Evolutionary conservation across 2,329 filamentous ascomycete species (phyloP).

Genomic region (Hymenoscyphus fructigenus): DNA sequence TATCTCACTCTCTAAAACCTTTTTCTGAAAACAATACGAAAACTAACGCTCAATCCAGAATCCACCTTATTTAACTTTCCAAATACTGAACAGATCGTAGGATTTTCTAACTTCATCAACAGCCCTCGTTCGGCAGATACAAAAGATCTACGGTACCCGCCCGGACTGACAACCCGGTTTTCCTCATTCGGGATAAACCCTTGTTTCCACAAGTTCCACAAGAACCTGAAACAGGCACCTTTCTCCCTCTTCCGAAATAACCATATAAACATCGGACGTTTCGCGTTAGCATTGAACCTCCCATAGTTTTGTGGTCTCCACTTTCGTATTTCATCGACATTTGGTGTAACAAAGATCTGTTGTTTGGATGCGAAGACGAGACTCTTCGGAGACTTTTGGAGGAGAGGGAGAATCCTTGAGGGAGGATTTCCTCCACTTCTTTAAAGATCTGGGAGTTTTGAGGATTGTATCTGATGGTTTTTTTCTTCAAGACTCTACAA

Average conservation of each 20-base stretch:
- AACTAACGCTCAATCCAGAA: not conserved
- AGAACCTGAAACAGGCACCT: not conserved
- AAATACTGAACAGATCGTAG: not conserved
- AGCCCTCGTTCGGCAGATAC: not conserved
- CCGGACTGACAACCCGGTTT: not conserved
- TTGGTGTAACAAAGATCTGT: not conserved
- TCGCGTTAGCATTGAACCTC: not conserved
- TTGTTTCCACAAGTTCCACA: slow-evolving; percentile 1
- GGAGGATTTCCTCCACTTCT: not conserved
- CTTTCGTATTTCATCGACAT: not conserved
- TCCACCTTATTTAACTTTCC: not conserved
- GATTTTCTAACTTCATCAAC: not conserved
- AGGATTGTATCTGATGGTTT: not conserved
- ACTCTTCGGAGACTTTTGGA: not conserved
- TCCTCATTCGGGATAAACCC: not conserved
- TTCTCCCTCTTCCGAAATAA: not conserved
- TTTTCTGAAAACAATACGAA: not conserved
- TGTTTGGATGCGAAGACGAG: not conserved
- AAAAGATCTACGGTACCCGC: not conserved
- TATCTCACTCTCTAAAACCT: not conserved
- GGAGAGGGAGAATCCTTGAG: not conserved
- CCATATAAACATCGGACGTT: not conserved
- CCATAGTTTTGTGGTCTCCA: not conserved
- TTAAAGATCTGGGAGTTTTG: not conserved
- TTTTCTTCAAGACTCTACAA: not conserved